Evolutionary conservation across 1,284 basidiomycete genomes (phyloP).

Genomic region (Apiotrichum sp.): DNA sequence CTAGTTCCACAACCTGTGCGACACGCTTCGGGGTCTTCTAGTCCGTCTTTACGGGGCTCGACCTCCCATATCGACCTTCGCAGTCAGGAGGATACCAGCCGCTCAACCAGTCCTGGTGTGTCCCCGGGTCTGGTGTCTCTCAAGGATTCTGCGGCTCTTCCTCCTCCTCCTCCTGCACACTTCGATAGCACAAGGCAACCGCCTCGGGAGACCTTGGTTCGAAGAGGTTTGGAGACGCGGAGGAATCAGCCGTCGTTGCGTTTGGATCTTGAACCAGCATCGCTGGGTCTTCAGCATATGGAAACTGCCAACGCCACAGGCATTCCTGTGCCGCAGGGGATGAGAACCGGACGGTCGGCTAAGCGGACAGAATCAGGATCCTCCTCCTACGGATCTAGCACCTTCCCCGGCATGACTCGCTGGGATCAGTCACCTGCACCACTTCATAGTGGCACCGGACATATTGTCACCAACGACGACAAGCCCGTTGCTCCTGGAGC

Average conservation of each 20-base stretch:
- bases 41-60: conserved; percentile 24
- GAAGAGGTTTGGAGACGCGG: conserved; percentile 30
- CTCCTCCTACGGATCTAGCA: conserved; percentile 30
- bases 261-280: conserved; percentile 40
- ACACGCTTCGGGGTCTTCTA: conserved; percentile 21
- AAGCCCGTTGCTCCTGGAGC: conserved; percentile 34
- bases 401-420: conserved; percentile 29
- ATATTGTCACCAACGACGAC: conserved; percentile 4
- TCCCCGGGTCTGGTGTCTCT: not conserved
- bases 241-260: conserved; percentile 42
- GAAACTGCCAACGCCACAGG: not conserved
- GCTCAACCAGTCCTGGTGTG: not conserved
- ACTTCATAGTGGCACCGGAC: conserved; percentile 9
- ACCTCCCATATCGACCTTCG: conserved; percentile 33
- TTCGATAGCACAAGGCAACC: not conserved
- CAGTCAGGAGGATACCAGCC: not conserved
- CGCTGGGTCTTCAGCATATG: conserved; percentile 10
- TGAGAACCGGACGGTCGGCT: not conserved
- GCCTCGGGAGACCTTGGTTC: not conserved
- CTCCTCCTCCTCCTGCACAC: conserved; percentile 12
- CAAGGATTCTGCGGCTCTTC: not conserved
- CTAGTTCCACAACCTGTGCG: conserved; percentile 25
- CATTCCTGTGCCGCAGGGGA: not conserved
- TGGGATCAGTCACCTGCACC: conserved; percentile 46
- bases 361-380: conserved; percentile 18